These are phyloP conservation scores for Globisporangium echinulatum DNA, from an alignment of 352 stramenopile genomes.

Conservation along the genomic window DNA sequence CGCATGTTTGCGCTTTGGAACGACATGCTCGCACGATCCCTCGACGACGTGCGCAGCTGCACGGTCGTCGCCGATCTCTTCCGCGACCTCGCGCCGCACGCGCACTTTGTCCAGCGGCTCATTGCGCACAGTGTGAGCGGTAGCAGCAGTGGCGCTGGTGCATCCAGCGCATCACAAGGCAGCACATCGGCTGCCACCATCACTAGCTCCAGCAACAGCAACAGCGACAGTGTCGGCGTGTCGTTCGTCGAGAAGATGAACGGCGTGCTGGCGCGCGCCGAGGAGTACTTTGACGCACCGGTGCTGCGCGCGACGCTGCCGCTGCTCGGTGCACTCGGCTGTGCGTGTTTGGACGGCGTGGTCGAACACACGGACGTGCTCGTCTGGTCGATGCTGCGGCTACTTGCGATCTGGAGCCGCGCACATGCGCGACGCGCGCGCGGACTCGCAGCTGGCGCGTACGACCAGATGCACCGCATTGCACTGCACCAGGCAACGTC, in stretches of 20 bases:
- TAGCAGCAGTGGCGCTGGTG: no score
- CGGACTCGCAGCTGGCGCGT: slow-evolving; percentile 22
- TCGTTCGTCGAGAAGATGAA: slow-evolving; percentile 33
- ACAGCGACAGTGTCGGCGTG: neutral
- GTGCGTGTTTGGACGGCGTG: slow-evolving; percentile 24
- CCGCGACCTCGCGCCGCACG: neutral
- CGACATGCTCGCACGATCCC: slow-evolving; percentile 1
- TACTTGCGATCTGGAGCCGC: slow-evolving; percentile 49
- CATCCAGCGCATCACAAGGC: neutral
- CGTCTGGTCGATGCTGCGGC: slow-evolving; percentile 41
- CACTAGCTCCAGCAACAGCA: neutral
- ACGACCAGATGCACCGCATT: slow-evolving; percentile 47
- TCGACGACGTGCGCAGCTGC: slow-evolving; percentile 4
- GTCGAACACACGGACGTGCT: slow-evolving; percentile 32
- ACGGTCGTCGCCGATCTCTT: slow-evolving; percentile 11
- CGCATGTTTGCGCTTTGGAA: slow-evolving; percentile 20
- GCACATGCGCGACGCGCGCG: slow-evolving; percentile 21
- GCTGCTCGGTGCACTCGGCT: slow-evolving; percentile 33
- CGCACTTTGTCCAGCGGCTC: slow-evolving; percentile 20
- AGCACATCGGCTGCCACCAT: neutral
- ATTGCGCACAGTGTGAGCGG: slow-evolving; percentile 14
- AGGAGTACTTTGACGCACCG: slow-evolving; percentile 22
- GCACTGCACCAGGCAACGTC: slow-evolving; percentile 32
- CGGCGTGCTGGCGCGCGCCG: slow-evolving; percentile 19
- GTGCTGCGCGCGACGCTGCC: slow-evolving; percentile 20